Percentiles rank a stretch among this genome's conserved stretches.
These are phyloP conservation scores for Inga laurina DNA, from an alignment of 306 rosid genomes.

Conservation along the genomic window DNA sequence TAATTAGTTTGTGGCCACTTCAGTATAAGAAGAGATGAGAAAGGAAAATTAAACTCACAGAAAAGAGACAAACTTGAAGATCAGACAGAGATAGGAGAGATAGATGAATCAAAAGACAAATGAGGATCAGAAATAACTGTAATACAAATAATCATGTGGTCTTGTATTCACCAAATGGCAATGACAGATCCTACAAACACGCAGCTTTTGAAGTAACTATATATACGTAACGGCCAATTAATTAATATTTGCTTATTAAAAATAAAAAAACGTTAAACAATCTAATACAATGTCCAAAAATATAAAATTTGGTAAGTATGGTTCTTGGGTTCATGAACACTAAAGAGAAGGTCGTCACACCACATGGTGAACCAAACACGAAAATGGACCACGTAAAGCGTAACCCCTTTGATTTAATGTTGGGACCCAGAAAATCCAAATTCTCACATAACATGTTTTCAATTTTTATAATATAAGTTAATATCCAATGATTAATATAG, in stretches of 20 bases:
- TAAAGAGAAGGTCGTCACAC: neutral
- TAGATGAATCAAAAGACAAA: neutral
- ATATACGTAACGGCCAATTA: neutral
- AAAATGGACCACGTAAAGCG: neutral
- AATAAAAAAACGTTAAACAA: neutral
- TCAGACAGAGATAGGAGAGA: neutral
- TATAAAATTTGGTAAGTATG: neutral
- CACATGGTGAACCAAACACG: neutral
- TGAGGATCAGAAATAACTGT: neutral
- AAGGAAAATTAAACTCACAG: neutral
- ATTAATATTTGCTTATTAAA: neutral
- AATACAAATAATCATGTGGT: neutral
- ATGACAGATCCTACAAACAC: neutral
- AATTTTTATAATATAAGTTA: neutral
- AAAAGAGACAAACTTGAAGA: constrained; percentile 11
- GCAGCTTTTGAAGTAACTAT: neutral
- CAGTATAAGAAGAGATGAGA: neutral
- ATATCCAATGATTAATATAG: neutral
- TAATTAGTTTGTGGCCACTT: neutral
- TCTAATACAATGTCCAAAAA: neutral
- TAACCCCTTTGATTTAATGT: too few species aligned
- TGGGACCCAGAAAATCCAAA: neutral
- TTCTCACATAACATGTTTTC: neutral
- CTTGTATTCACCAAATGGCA: constrained; percentile 4
- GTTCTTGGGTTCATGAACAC: neutral